Percentiles rank a stretch among this genome's conserved stretches.
phyloP scores from a whole-genome alignment of 179 eudicot species.

The Gypsophila paniculata region DNA sequence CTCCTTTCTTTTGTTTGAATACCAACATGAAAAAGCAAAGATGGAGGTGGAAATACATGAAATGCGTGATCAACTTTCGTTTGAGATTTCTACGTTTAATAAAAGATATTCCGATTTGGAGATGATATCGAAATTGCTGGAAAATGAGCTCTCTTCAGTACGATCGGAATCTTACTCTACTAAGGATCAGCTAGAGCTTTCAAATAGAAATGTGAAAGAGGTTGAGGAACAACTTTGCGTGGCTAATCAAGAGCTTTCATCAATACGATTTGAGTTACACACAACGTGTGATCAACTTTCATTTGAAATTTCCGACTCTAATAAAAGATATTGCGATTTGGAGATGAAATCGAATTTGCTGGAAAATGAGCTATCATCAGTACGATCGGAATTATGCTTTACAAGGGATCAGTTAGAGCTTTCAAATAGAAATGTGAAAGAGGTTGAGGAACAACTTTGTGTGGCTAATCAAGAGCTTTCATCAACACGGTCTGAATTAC shows the following conservation, averaged over 20 bases:
- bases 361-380: conserved; percentile 2
- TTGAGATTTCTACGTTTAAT: neutral
- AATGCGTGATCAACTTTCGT: neutral
- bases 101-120: neutral
- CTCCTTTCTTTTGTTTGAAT: no score
- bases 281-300: neutral
- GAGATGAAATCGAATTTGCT: neutral
- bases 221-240: no score
- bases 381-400: neutral
- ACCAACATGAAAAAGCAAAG: no score
- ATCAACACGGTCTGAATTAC: neutral
- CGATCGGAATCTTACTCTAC: neutral
- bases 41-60: conserved; percentile 7
- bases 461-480: no score
- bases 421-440: no score
- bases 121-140: neutral
- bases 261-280: neutral
- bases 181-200: no score
- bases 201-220: no score
- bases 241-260: no score
- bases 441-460: no score
- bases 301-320: no score
- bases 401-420: no score
- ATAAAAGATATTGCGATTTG: neutral
- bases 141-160: neutral